Evolutionary conservation across 208 protist genomes (phyloP).

Genomic region (Phytomonas francai): DNA sequence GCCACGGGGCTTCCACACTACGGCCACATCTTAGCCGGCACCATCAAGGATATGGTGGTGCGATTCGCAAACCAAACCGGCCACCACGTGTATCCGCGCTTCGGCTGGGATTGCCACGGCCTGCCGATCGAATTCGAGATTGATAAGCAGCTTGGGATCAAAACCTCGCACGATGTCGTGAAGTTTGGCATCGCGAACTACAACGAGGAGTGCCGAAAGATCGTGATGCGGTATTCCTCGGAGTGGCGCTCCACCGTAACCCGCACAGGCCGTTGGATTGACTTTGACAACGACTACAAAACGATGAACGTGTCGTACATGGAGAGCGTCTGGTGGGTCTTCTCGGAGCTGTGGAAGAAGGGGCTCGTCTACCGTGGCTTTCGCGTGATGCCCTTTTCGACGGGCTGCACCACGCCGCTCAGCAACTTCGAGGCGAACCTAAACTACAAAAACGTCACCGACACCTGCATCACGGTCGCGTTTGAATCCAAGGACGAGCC

Average conservation of each 20-base stretch:
- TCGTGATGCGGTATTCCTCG: conserved; percentile 98
- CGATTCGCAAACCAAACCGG: conserved; percentile 97
- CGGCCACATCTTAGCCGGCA: conserved; percentile 99
- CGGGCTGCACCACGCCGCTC: conserved; percentile 97
- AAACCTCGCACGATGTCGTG: conserved; percentile 92
- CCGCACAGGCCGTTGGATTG: conserved; percentile 98
- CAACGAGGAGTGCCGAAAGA: conserved; percentile 97
- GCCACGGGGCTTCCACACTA: conserved; percentile 99
- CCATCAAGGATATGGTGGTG: conserved; percentile 99
- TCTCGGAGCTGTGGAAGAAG: conserved; percentile 97
- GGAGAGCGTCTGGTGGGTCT: conserved; percentile 99
- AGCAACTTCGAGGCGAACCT: conserved; percentile 99
- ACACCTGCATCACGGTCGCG: conserved; percentile 89
- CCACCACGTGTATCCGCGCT: conserved; percentile 97
- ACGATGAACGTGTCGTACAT: conserved; percentile 99
- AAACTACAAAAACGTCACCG: conserved; percentile 98
- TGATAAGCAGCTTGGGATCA: conserved; percentile 94
- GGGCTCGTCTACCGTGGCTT: conserved; percentile 98
- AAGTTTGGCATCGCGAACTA: conserved; percentile 98
- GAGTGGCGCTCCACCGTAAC: conserved; percentile 97
- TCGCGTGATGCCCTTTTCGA: conserved; percentile 99
- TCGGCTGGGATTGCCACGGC: conserved; percentile 99
- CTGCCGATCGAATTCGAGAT: conserved; percentile 99
- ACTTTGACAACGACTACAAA: conserved; percentile 99
- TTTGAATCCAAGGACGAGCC: conserved; percentile 77